Conservation (phyloP, 2,329 filamentous ascomycete genomes). For the Bipolaris sorokiniana region DNA sequence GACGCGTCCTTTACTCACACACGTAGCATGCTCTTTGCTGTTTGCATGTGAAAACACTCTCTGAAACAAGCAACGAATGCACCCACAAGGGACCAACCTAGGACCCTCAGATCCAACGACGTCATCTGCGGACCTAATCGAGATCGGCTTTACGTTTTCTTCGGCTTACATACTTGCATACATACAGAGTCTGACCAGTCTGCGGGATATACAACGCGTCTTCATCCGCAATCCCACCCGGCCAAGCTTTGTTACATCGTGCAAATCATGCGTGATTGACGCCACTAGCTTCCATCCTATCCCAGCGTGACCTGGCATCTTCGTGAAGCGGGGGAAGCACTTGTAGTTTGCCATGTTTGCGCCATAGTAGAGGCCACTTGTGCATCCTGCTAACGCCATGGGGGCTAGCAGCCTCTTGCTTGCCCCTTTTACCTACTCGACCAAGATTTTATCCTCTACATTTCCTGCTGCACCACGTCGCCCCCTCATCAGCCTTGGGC, state of each 20-base stretch:
- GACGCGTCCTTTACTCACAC: constrained; percentile 2
- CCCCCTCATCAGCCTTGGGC: not conserved
- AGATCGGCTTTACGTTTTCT: not conserved
- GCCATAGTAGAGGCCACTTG: constrained; percentile 4
- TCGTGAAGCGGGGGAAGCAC: constrained; percentile 3
- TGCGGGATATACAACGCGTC: constrained; percentile 3
- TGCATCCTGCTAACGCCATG: constrained; percentile 2
- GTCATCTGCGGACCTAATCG: constrained; percentile 1
- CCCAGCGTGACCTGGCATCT: constrained; percentile 4
- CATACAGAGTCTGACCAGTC: not conserved
- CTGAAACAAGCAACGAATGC: not conserved
- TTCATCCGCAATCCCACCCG: not conserved
- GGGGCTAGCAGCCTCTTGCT: not conserved
- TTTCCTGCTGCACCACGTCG: not conserved
- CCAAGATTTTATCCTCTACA: not conserved
- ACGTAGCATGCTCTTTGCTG: not conserved
- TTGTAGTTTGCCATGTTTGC: not conserved
- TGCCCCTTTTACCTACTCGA: constrained; percentile 3
- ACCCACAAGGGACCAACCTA: not conserved
- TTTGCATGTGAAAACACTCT: not conserved
- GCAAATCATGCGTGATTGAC: not conserved
- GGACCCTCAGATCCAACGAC: not conserved
- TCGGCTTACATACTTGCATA: no score
- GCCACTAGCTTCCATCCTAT: not conserved
- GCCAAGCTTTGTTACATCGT: not conserved